phyloP scores from a whole-genome alignment of 148 eudicot genomes.

The Hydrangea macrophylla region DNA sequence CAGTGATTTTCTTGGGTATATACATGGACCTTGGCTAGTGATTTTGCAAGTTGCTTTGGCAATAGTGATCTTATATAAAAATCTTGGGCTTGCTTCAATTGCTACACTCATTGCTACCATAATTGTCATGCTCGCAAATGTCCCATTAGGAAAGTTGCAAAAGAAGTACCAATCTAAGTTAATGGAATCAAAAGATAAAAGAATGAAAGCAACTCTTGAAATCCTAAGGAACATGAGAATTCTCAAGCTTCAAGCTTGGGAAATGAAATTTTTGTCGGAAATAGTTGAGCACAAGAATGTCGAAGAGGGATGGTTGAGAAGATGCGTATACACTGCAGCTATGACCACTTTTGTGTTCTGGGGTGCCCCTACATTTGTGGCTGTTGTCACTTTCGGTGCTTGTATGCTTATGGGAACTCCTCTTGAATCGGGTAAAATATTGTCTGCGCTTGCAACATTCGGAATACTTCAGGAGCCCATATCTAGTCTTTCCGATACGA shows the following conservation, averaged over 20 bases:
- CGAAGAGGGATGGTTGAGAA: constrained; percentile 42
- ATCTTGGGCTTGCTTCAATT: constrained; percentile 37
- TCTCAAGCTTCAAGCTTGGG: constrained; percentile 52
- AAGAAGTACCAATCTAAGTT: constrained; percentile 35
- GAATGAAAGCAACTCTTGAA: constrained; percentile 52
- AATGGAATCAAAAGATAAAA: constrained; percentile 39
- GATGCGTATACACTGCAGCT: constrained; percentile 26
- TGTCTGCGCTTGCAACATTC: constrained; percentile 47
- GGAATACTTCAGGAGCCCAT: constrained; percentile 46
- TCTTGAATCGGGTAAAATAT: constrained; percentile 44
- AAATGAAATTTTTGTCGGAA: constrained; percentile 44
- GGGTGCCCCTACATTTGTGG: constrained; percentile 40
- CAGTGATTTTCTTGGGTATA: constrained; percentile 30
- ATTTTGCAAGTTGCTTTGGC: constrained; percentile 34
- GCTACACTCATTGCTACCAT: constrained; percentile 26
- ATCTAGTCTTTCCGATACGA: constrained; percentile 41
- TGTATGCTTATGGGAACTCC: constrained; percentile 40
- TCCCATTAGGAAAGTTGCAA: constrained; percentile 28
- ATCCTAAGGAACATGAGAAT: constrained; percentile 46
- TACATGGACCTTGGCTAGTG: constrained; percentile 44
- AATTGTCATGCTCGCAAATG: constrained; percentile 31
- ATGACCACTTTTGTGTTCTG: constrained; percentile 35
- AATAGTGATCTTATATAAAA: constrained; percentile 34
- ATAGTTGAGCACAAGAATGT: constrained; percentile 27
- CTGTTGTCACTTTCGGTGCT: constrained; percentile 36